Percentiles rank a stretch among this genome's conserved stretches.
Conservation (phyloP, 768 basidiomycete genomes). For the Pholiota molesta region DNA sequence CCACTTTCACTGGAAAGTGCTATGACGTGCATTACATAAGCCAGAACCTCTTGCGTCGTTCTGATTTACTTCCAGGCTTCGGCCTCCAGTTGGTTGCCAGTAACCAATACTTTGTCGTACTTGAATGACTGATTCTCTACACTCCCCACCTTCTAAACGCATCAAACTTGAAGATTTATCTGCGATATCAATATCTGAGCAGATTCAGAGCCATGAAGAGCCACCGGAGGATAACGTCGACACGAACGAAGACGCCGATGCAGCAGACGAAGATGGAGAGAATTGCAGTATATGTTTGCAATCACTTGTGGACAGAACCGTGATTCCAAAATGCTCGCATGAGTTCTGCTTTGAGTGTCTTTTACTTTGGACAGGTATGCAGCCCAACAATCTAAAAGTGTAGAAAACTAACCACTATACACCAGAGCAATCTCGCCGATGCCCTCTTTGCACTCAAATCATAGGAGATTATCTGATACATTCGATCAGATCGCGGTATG, state of each 20-base stretch:
- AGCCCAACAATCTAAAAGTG: neutral
- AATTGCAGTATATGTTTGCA: constrained; percentile 89
- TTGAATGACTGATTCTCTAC: constrained; percentile 17
- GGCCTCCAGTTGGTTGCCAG: too few relatives aligned
- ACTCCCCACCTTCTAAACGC: constrained; percentile 41
- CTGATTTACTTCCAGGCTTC: too few relatives aligned
- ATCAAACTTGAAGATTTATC: constrained; percentile 21
- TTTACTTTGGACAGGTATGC: constrained; percentile 79
- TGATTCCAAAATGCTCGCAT: constrained; percentile 86
- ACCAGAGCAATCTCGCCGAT: constrained; percentile 75
- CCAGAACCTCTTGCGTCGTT: neutral
- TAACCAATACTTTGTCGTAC: too few relatives aligned
- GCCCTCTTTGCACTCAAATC: constrained; percentile 72
- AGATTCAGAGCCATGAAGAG: neutral
- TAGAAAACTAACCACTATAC: neutral
- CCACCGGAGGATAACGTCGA: neutral
- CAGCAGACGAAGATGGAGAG: constrained; percentile 21
- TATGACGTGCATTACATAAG: neutral
- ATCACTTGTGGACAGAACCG: constrained; percentile 70
- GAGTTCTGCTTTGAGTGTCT: constrained; percentile 95
- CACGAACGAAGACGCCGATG: neutral
- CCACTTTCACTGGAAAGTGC: neutral
- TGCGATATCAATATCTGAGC: neutral
- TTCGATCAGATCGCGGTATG: constrained; percentile 72
- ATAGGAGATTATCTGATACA: constrained; percentile 81